Conservation (phyloP, 2,329 filamentous ascomycete genomes). For the Plenodomus tracheiphilus region DNA sequence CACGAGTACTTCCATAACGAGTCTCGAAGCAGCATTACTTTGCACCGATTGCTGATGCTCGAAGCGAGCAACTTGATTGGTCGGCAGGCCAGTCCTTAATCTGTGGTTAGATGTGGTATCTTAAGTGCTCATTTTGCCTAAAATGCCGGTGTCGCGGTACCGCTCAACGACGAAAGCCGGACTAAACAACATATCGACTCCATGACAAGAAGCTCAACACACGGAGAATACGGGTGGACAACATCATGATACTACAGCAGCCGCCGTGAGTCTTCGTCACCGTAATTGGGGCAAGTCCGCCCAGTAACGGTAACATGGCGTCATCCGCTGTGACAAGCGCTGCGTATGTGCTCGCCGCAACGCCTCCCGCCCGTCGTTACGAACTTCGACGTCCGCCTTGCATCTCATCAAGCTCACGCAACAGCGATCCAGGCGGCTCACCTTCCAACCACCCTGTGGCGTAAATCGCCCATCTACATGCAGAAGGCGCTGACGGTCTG, state of each 20-base stretch:
- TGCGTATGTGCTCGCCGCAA: neutral
- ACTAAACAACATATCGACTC: neutral
- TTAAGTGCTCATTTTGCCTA: conserved; percentile 13
- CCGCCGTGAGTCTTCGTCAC: neutral
- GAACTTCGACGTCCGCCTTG: neutral
- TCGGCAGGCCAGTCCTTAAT: conserved; percentile 15
- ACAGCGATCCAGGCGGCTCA: neutral
- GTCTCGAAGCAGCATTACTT: conserved; percentile 14
- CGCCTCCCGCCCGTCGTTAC: neutral
- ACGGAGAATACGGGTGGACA: too few relatives aligned
- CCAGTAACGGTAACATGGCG: neutral
- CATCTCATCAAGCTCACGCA: conserved; percentile 1
- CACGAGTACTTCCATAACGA: conserved; percentile 9
- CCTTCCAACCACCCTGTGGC: conserved; percentile 4
- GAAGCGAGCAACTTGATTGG: conserved; percentile 20
- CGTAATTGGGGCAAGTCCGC: neutral
- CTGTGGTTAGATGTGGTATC: conserved; percentile 21
- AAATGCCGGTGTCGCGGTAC: conserved; percentile 3
- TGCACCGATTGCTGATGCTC: conserved; percentile 20
- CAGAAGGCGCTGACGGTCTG: conserved; percentile 2
- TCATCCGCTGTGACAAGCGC: neutral
- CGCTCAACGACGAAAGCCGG: neutral
- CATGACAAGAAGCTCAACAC: neutral
- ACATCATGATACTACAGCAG: neutral
- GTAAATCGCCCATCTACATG: neutral